Evolutionary conservation across 768 basidiomycete species (phyloP), one percentile per base, ranked within the genome.

Genomic region (Pleurotus platypus): DNA sequence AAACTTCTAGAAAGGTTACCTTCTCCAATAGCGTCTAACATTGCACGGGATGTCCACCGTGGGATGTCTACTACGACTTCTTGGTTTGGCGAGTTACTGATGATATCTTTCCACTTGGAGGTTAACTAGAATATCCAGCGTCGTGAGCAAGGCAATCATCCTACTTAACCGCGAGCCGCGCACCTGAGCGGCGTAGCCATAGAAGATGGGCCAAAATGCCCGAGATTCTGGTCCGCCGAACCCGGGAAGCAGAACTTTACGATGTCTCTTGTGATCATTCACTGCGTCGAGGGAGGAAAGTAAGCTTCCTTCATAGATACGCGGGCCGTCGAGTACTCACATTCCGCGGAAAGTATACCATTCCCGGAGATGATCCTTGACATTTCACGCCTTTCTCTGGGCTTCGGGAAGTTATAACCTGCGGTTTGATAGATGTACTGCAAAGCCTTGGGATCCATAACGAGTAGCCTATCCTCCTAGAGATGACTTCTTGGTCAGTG

Each of bases 1-100:
- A 35, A 35, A 35, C 30, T 11, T 9, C 7, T 11, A 35, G 30
- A 11, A 35, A 35, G 30, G 30, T 6, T 65, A 78, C 81, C 78
- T 65, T 75, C 70, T 6, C 79, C 82, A 55, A 83, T 77, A 12
- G 78, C 75, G 66, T 82, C 82, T 54, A 83, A 60, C 5, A 79
- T 75, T 2, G 76, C 76, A 3, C 76, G 75, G 24, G 79, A 76
- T n/a, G 65, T 57, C 75, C 75, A 77, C 12, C 59, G 55, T 13
- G 73, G 66, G 12, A 75, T 60, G 61, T 78, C 67, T 9, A 77
- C 56, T 5, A 74, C 65, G 11, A 60, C 62, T 16, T 71, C 66
- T 18, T 68, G 65, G 35, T 70, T 61, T 16, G 61, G 54, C 27
- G 67, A 67, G 40, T 60, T 63, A 42, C 56, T 58, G 53, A 77